Conservation (phyloP, 169 alveolate species). For the Eimeria acervulina region DNA sequence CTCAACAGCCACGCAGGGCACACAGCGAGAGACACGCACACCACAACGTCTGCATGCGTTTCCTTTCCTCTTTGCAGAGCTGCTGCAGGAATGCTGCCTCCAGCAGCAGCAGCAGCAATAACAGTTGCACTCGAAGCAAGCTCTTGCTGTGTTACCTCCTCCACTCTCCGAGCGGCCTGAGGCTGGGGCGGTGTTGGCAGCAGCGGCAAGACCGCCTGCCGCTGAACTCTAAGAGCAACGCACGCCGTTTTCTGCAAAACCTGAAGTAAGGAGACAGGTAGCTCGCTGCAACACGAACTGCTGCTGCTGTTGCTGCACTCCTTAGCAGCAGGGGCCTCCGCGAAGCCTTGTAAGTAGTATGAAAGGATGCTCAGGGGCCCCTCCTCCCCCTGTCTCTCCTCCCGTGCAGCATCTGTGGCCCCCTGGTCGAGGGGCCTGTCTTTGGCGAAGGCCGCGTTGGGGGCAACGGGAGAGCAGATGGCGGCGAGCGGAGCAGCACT, state of each 20-base stretch:
- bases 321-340: background rate
- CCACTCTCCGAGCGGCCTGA: background rate
- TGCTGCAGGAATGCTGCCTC: background rate
- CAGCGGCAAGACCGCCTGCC: constrained; percentile 50
- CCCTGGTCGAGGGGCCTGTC: background rate
- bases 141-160: constrained; percentile 36
- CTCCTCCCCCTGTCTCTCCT: background rate
- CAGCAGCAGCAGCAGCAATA: constrained; percentile 19
- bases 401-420: background rate
- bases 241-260: constrained; percentile 12
- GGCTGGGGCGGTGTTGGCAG: constrained; percentile 64
- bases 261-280: background rate
- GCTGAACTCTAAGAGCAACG: constrained; percentile 28
- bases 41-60: background rate
- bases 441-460: background rate
- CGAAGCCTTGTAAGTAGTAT: background rate
- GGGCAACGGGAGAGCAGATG: background rate
- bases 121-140: background rate
- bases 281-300: background rate
- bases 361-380: constrained; percentile 12
- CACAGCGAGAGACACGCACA: background rate
- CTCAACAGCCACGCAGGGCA: constrained; percentile 60
- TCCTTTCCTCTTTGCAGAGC: background rate
- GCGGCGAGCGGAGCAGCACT: background rate
- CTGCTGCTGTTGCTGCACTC: background rate